Evolutionary conservation across 2,329 filamentous ascomycete species (phyloP).

Genomic region (Calonectria fujianensis): DNA sequence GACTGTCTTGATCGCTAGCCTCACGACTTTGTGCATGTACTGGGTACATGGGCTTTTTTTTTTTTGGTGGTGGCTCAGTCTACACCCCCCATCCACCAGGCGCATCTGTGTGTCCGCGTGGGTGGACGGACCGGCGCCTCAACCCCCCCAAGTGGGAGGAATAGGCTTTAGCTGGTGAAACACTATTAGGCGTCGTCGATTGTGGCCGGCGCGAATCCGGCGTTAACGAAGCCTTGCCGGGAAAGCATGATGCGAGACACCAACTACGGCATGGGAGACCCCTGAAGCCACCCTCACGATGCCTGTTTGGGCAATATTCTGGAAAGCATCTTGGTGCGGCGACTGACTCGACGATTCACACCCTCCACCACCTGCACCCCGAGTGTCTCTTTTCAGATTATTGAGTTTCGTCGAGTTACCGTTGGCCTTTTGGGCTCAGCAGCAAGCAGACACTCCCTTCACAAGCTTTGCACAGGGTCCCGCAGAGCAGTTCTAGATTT

Average conservation of each 20-base stretch:
- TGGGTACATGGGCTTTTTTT: conserved; percentile 45
- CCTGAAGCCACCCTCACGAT: conserved; percentile 29
- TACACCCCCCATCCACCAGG: conserved; percentile 40
- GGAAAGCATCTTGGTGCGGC: conserved; percentile 38
- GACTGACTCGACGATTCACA: conserved; percentile 8
- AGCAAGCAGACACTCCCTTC: conserved; percentile 39
- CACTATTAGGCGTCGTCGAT: conserved; percentile 39
- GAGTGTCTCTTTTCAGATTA: conserved; percentile 45
- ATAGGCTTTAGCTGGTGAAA: conserved; percentile 43
- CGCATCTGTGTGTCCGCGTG: not conserved
- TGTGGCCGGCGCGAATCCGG: conserved; percentile 34
- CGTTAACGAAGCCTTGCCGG: conserved; percentile 21
- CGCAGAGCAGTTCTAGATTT: conserved; percentile 41
- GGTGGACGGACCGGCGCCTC: conserved; percentile 33
- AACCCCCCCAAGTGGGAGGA: conserved; percentile 37
- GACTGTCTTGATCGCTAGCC: conserved; percentile 43
- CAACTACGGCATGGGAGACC: conserved; percentile 6
- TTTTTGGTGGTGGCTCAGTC: conserved; percentile 3
- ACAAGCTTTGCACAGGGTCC: conserved; percentile 47
- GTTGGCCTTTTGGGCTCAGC: conserved; percentile 39
- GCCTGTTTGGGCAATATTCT: conserved; percentile 53
- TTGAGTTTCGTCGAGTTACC: conserved; percentile 47
- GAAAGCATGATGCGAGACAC: conserved; percentile 26
- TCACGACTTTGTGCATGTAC: conserved; percentile 41
- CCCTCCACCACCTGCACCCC: conserved; percentile 14